Base-by-base conservation (phyloP, 2,329 filamentous ascomycete species). In the Cladosporium sp. region DNA sequence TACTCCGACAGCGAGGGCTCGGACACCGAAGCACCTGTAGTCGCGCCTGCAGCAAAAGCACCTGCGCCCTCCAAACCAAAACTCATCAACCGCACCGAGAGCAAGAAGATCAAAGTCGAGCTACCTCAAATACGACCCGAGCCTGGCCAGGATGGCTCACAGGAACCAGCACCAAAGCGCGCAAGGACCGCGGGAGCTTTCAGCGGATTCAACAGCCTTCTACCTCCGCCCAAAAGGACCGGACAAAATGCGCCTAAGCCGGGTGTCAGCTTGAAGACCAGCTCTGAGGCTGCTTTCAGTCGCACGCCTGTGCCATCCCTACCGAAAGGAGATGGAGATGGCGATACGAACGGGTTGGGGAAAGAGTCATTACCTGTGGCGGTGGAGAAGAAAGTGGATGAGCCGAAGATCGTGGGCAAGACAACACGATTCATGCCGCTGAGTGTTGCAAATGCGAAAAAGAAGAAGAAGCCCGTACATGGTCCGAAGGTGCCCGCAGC, bases 401-500 rank as follows among this genome's bases (percentile, higher is more conserved):
- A 90, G 66, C 85, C 90, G 18, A 90, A 91, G 78, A 79, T 91
- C 15, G 86, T 89, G 2, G 91, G 91, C 24, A 95, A 93, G 72
- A 87, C 92, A 14, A 87, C 93, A 78, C 91, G 92, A 87, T 97
- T 98, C 78, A 91, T 89, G 75, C 94, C 94, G 3, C 82, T 97
- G 44, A 97, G 93, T 0, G 93, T 97, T 15, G 87, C 89, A 18
- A 86, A 92, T 68, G 92, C 90, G 69, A 84, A 88, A 34, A 86
- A 86, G 69, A 92, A 91, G 80, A 92, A 90, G 80, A 89, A 86
- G 73, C 65, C 83, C 66, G 76, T 77, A 36, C 30, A 55, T 34
- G 36, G 44, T 15, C 26, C n/a, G 36, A 68, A 32, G 32, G 24
- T 26, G 44, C 34, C 65, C 8, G 49, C 30, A 4, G 34, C 14